A percentile compares a stretch with the other conserved stretches of the same genome.
Evolutionary conservation across 2,329 filamentous ascomycete species (phyloP).

Genomic region (Botrytis squamosa): DNA sequence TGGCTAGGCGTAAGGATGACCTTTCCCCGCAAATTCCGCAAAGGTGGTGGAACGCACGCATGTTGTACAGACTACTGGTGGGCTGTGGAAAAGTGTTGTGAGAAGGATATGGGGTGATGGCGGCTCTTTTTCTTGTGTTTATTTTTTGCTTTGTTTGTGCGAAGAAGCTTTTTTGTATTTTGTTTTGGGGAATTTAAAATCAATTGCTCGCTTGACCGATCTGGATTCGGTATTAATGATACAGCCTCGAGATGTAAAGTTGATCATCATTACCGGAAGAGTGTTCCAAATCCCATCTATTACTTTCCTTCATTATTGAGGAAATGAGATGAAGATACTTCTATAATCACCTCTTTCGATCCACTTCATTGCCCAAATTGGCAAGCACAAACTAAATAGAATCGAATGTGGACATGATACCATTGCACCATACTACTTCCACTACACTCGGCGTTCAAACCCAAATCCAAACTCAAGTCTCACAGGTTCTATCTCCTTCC

Average conservation of each 20-base stretch:
- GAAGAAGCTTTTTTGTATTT: neutral
- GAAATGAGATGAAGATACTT: conserved; percentile 38
- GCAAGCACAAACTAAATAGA: neutral
- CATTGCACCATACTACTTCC: conserved; percentile 17
- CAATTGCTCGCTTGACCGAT: neutral
- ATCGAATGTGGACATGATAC: conserved; percentile 37
- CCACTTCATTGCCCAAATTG: neutral
- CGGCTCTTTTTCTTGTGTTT: neutral
- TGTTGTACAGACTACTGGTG: neutral
- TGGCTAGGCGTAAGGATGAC: neutral
- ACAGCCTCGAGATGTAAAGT: neutral
- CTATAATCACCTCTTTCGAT: conserved; percentile 28
- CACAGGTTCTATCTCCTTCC: neutral
- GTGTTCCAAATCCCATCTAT: neutral
- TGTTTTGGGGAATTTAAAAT: neutral
- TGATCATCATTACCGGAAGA: neutral
- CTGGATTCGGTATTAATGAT: neutral
- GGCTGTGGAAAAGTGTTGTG: neutral
- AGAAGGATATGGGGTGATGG: neutral
- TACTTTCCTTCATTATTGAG: conserved; percentile 31
- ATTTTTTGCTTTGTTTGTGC: neutral
- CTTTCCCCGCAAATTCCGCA: conserved; percentile 1
- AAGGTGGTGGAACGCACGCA: neutral
- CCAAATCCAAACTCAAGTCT: conserved; percentile 24
- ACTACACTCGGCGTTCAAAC: conserved; percentile 26